Evolutionary conservation across 1,284 basidiomycete genomes (phyloP), one percentile per base, ranked within the genome.

Genomic region (Volvariella surrecta): DNA sequence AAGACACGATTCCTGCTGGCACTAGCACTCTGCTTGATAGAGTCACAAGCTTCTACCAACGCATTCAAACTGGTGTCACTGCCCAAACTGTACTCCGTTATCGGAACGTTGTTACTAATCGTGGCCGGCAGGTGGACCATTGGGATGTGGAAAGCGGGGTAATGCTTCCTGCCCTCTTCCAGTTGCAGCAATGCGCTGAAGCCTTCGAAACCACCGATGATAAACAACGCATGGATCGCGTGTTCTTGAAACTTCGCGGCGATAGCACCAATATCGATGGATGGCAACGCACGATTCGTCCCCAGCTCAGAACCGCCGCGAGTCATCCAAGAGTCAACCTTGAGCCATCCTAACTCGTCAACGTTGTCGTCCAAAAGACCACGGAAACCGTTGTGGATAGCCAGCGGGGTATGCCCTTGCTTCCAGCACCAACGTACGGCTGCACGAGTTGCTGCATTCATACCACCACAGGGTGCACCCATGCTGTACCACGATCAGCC

Each of bases 281-380:
- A 83, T 13, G 95, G 95, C 21, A 94, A 69, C 8, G 78, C 75
- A 43, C 95, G 89, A 67, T 98, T 99, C 22, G 95, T 98, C 31
- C 95, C 95, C 16, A 99, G 82, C 62, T 99, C 96, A 32, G 93
- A 97, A n/a, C 96, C 96, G 50, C 96, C 95, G 28, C 94, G 86
- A 17, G 88, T 82, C 57, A 88, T 89, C 96, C 95, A 99, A 45
- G 83, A 84, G 62, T 99, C 96, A 40, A 99, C 96, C 19, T 90
- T 87, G 18, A 99, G 79, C 96, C 95, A 99, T n/a, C 86, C 82
- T 18, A 95, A 77, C 54, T 89, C 82, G 49, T 79, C 71, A 32
- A 98, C 68, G 53, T 85, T 83, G 66, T 94, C 92, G 48, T 97
- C 89, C 17, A 98, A 76, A 6, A 99, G 72, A 24, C 95, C 95